Conservation (phyloP, 805 yeast genomes). For the Candida nonsorbophila region DNA sequence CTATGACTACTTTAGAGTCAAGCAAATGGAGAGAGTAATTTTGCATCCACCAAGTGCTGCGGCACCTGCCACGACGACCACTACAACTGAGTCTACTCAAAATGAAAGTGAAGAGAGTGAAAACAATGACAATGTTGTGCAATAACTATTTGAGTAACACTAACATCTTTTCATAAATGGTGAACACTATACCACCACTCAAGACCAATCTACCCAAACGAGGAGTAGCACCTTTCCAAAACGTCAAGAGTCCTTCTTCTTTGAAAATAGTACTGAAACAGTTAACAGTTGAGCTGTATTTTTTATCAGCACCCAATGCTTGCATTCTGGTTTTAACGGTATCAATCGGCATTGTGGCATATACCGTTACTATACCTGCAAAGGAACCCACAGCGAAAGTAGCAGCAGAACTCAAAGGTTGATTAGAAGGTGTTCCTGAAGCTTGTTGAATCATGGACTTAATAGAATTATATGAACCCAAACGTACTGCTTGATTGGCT, state of each 20-base stretch:
- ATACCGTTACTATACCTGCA: slow-evolving; percentile 86
- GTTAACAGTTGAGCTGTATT: slow-evolving; percentile 70
- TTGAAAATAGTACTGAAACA: slow-evolving; percentile 77
- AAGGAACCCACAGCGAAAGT: slow-evolving; percentile 89
- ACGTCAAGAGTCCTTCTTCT: slow-evolving; percentile 85
- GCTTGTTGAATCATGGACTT: slow-evolving; percentile 73
- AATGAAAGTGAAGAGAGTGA: background rate
- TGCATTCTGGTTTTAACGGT: slow-evolving; percentile 98
- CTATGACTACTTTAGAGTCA: slow-evolving; percentile 70
- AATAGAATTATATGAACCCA: slow-evolving; percentile 88
- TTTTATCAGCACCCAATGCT: slow-evolving; percentile 69
- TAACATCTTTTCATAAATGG: slow-evolving; percentile 89
- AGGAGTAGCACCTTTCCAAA: slow-evolving; percentile 99
- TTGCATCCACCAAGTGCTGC: slow-evolving; percentile 16
- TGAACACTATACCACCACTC: slow-evolving; percentile 96
- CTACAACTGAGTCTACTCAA: slow-evolving; percentile 9
- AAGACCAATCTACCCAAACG: slow-evolving; percentile 85
- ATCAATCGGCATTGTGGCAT: slow-evolving; percentile 92
- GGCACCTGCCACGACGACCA: slow-evolving; percentile 3
- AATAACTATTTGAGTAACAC: slow-evolving; percentile 37
- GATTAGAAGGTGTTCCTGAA: slow-evolving; percentile 57
- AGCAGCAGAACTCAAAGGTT: slow-evolving; percentile 69
- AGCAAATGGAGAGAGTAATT: slow-evolving; percentile 65
- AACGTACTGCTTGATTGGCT: slow-evolving; percentile 88
- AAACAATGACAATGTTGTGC: background rate